phyloP scores from a whole-genome alignment of 208 protist genomes.

The Acanthamoeba royreba region DNA sequence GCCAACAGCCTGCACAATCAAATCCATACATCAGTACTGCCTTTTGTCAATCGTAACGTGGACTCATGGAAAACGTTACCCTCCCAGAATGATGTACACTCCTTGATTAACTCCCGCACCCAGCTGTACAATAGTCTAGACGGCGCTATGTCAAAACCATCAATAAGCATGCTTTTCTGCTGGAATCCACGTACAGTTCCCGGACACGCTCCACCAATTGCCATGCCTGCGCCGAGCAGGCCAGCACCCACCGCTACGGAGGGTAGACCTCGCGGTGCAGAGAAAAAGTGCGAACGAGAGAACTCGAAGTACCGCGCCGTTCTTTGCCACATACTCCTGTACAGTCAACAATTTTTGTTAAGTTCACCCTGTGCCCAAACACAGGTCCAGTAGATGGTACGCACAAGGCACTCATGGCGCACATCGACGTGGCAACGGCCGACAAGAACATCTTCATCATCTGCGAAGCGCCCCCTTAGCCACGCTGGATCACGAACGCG shows the following conservation, averaged over 20 bases:
- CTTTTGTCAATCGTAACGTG: background rate
- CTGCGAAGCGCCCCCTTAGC: no score
- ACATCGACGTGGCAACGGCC: background rate
- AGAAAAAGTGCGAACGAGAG: background rate
- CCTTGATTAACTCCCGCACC: background rate
- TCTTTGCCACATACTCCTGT: background rate
- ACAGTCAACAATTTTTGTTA: background rate
- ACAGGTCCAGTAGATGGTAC: background rate
- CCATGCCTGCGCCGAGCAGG: background rate
- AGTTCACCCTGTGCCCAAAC: background rate
- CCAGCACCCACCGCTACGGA: background rate
- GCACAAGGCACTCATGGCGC: background rate
- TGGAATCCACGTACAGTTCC: background rate
- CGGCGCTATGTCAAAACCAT: background rate
- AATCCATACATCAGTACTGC: no score
- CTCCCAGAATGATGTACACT: background rate
- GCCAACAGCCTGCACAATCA: background rate
- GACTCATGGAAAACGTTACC: background rate
- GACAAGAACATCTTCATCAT: conserved; percentile 38
- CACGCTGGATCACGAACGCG: background rate
- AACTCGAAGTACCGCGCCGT: background rate
- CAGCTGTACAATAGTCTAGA: background rate
- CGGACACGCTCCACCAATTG: background rate
- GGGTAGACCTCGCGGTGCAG: background rate
- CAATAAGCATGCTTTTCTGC: background rate